Conservation (phyloP, 768 basidiomycete species). For the Bullera alba region DNA sequence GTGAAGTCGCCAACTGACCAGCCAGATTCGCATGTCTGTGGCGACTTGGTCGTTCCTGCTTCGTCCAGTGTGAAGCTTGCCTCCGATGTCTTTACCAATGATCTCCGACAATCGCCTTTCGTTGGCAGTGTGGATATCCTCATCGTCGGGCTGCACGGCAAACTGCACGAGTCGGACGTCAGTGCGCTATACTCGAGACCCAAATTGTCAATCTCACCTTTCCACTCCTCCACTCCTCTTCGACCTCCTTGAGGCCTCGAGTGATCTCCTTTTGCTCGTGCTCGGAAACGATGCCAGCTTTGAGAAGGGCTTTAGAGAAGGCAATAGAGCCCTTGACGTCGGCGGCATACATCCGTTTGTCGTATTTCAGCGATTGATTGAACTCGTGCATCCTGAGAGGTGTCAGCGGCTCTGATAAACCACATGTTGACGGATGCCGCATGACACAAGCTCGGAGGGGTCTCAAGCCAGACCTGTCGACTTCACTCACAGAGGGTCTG, state of each 20-base stretch:
- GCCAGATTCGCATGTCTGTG: conserved; percentile 93
- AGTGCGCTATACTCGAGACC: neutral
- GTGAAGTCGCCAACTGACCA: conserved; percentile 45
- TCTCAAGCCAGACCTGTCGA: too few relatives aligned
- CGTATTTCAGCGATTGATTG: conserved; percentile 88
- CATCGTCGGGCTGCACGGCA: conserved; percentile 68
- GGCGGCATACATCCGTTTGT: conserved; percentile 80
- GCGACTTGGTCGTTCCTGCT: conserved; percentile 96
- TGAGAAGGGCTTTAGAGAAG: conserved; percentile 75
- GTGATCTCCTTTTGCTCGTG: conserved; percentile 64
- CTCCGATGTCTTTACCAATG: conserved; percentile 72
- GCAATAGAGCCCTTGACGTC: conserved; percentile 90
- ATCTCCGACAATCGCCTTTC: conserved; percentile 86
- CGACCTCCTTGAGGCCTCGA: conserved; percentile 63
- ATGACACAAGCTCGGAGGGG: too few relatives aligned
- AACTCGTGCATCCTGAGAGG: conserved; percentile 81
- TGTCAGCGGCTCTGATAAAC: neutral
- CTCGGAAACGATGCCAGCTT: conserved; percentile 65
- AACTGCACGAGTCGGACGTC: conserved; percentile 56
- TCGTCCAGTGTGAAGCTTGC: conserved; percentile 91
- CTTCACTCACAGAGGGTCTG: conserved; percentile 22
- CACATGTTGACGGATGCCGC: too few relatives aligned
- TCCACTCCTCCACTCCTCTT: conserved; percentile 71
- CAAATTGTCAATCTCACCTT: conserved; percentile 50
- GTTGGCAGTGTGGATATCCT: conserved; percentile 97